These are phyloP conservation scores for Toxoplasma gondii DNA, from an alignment of 169 alveolate genomes.

Conservation along the genomic window DNA sequence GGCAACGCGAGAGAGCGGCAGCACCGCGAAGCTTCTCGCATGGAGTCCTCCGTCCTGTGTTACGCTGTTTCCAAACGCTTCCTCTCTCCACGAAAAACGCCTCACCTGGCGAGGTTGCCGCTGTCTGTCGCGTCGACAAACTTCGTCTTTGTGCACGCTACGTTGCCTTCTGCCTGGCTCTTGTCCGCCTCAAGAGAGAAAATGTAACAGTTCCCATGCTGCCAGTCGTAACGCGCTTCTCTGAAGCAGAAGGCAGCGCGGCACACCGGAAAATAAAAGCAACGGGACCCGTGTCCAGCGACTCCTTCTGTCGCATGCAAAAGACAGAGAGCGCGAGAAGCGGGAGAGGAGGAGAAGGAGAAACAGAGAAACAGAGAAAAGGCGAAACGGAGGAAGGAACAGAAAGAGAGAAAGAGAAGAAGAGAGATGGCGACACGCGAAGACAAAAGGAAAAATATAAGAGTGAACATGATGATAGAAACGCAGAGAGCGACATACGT, in stretches of 20 bases:
- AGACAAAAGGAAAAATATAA: background rate
- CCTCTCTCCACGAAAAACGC: too few species aligned
- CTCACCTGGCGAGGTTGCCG: slow-evolving; percentile 52
- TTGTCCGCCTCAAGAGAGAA: slow-evolving; percentile 7
- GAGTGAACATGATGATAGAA: background rate
- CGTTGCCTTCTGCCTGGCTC: background rate
- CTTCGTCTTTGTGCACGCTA: background rate
- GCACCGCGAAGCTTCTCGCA: too few species aligned
- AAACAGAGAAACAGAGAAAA: background rate
- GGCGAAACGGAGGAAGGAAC: background rate
- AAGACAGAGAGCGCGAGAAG: background rate
- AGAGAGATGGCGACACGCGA: background rate
- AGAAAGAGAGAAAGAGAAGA: background rate
- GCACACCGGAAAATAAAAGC: background rate
- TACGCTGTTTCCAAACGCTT: too few species aligned
- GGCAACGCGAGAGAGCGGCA: too few species aligned
- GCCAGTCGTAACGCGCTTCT: slow-evolving; percentile 57
- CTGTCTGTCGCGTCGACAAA: slow-evolving; percentile 50
- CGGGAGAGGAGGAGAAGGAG: background rate
- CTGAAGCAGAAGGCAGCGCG: background rate
- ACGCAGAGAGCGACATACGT: background rate
- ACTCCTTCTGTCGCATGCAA: background rate
- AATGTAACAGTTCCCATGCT: slow-evolving; percentile 51
- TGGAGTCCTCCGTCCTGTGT: too few species aligned
- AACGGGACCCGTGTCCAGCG: background rate